phyloP scores from a whole-genome alignment of 371 early-diverging fungal species.

The Nematocida parisii region DNA sequence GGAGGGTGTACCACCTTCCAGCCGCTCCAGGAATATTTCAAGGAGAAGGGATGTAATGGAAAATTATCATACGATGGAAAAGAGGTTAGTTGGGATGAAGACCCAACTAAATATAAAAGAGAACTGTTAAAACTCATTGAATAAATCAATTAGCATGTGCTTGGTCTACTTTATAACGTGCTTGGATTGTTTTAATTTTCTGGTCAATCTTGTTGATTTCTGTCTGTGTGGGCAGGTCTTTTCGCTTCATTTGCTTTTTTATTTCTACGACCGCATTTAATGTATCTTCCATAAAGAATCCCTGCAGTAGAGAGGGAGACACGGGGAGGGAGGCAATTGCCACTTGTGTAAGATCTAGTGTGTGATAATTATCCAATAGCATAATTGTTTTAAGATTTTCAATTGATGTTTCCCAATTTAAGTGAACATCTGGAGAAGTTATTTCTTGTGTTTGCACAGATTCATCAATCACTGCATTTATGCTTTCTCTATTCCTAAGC shows the following conservation, averaged over 20 bases:
- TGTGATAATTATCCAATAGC: slow-evolving; percentile 46
- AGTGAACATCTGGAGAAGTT: slow-evolving; percentile 16
- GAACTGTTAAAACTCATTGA: slow-evolving; percentile 13
- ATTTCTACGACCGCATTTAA: slow-evolving; percentile 21
- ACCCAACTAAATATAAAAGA: slow-evolving; percentile 45
- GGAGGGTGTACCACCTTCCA: slow-evolving; percentile 23
- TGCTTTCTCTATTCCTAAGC: slow-evolving; percentile 40
- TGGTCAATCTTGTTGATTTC: slow-evolving; percentile 28
- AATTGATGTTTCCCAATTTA: slow-evolving; percentile 43
- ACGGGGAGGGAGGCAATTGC: slow-evolving; percentile 54
- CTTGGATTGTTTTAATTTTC: slow-evolving; percentile 39
- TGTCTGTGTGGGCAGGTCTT: slow-evolving; percentile 13
- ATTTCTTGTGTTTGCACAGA: slow-evolving; percentile 49
- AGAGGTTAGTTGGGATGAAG: slow-evolving; percentile 34
- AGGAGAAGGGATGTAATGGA: slow-evolving; percentile 3
- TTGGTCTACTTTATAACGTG: slow-evolving; percentile 26
- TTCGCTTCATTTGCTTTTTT: slow-evolving; percentile 31
- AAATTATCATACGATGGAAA: slow-evolving; percentile 4
- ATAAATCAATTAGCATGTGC: slow-evolving; percentile 17
- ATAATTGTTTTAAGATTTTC: slow-evolving; percentile 50
- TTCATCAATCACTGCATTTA: slow-evolving; percentile 2
- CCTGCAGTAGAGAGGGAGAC: slow-evolving; percentile 18
- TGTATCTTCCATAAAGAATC: slow-evolving; percentile 56
- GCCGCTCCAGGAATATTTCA: slow-evolving; percentile 11
- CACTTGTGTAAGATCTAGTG: slow-evolving; percentile 51